Percentiles rank a stretch among this genome's conserved stretches.
Conservation (phyloP, 805 yeast genomes). For the Saturnispora serradocipensis region DNA sequence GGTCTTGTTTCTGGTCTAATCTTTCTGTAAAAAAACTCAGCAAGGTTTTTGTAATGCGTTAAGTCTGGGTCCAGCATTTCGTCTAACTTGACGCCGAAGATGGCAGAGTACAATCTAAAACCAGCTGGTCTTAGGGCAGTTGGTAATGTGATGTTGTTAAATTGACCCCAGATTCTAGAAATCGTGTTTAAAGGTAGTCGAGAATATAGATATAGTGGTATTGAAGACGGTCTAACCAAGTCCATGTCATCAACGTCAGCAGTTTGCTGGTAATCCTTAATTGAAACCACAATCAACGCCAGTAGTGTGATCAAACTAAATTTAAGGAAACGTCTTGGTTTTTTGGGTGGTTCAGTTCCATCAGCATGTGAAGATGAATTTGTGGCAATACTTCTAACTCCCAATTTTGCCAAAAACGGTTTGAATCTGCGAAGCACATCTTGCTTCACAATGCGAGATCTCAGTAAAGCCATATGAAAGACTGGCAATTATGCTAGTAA, state of each 20-base stretch:
- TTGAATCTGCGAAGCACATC: background rate
- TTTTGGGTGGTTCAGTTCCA: background rate
- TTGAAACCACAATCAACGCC: slow-evolving; percentile 9
- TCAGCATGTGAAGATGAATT: background rate
- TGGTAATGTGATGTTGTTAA: slow-evolving; percentile 78
- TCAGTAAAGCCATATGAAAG: background rate
- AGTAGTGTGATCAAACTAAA: slow-evolving; percentile 8
- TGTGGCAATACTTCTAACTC: background rate
- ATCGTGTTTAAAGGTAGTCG: slow-evolving; percentile 85
- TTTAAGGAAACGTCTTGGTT: slow-evolving; percentile 5
- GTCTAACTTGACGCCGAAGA: slow-evolving; percentile 82
- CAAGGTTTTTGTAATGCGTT: slow-evolving; percentile 63
- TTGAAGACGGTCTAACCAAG: slow-evolving; percentile 55
- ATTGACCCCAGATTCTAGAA: slow-evolving; percentile 90
- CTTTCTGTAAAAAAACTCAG: slow-evolving; percentile 85
- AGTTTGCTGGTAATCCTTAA: slow-evolving; percentile 15
- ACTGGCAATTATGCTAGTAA: background rate
- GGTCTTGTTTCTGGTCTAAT: slow-evolving; percentile 76
- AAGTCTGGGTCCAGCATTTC: slow-evolving; percentile 85
- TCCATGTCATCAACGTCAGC: slow-evolving; percentile 18
- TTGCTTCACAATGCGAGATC: background rate
- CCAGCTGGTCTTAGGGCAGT: slow-evolving; percentile 82
- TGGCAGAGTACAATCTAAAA: slow-evolving; percentile 60
- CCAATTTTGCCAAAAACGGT: background rate
- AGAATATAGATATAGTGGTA: slow-evolving; percentile 85